These are phyloP conservation scores for Helichrysum umbraculigerum DNA, from an alignment of 129 eudicot genomes.

Conservation along the genomic window DNA sequence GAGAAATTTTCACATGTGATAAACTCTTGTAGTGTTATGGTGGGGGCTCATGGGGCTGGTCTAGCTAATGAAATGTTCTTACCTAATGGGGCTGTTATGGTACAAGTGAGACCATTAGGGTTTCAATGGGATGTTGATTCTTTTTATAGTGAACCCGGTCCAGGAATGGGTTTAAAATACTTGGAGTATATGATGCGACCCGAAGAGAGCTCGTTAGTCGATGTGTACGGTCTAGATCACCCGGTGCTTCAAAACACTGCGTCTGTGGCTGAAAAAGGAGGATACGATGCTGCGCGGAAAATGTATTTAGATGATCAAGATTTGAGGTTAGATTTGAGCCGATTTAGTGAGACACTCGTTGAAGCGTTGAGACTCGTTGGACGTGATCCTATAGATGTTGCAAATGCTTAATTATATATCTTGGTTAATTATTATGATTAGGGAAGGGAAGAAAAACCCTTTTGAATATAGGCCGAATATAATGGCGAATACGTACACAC, in stretches of 20 bases:
- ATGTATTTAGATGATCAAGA: conserved; percentile 52
- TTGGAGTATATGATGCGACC: conserved; percentile 43
- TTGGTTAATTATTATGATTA: background rate
- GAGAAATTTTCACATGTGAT: conserved; percentile 35
- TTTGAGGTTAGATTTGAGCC: conserved; percentile 37
- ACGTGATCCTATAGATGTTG: background rate
- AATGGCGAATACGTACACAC: background rate
- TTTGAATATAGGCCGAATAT: background rate
- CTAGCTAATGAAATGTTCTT: conserved; percentile 34
- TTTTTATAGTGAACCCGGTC: conserved; percentile 43
- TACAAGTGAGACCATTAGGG: conserved; percentile 40
- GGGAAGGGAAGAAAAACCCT: background rate
- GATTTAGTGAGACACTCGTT: conserved; percentile 44
- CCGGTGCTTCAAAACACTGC: conserved; percentile 41
- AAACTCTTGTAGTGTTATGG: conserved; percentile 35
- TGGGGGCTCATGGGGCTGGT: conserved; percentile 49
- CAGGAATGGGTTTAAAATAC: conserved; percentile 41
- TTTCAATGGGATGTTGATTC: conserved; percentile 33
- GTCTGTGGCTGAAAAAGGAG: conserved; percentile 32
- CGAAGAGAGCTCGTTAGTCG: conserved; percentile 47
- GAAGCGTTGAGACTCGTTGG: conserved; percentile 48
- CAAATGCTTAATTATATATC: conserved; percentile 9
- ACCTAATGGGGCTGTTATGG: conserved; percentile 39
- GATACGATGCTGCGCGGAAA: conserved; percentile 44
- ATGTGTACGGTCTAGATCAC: conserved; percentile 38